A percentile compares a stretch with the other conserved stretches of the same genome.
Conservation (phyloP, 2,329 filamentous ascomycete genomes). For the Xylariaceae sp. region DNA sequence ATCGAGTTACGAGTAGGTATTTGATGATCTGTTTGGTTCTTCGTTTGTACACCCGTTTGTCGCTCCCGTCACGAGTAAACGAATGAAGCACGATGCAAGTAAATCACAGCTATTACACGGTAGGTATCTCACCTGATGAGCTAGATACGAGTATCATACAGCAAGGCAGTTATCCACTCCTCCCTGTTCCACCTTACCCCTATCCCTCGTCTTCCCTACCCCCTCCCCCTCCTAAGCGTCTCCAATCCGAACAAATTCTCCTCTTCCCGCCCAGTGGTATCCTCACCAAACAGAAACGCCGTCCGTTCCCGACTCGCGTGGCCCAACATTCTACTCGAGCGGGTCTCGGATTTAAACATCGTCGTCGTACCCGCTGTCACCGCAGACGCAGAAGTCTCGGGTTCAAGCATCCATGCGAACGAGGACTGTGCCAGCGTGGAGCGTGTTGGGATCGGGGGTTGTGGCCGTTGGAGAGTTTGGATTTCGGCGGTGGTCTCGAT, state of each 20-base stretch:
- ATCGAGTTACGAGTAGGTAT: too few species aligned
- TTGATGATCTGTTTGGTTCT: too few species aligned
- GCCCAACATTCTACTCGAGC: constrained; percentile 38
- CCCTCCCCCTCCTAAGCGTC: constrained; percentile 22
- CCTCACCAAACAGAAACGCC: constrained; percentile 56
- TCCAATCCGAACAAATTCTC: constrained; percentile 54
- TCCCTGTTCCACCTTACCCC: not conserved
- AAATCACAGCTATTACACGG: too few species aligned
- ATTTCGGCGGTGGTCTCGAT: constrained; percentile 11
- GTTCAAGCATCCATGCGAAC: constrained; percentile 74
- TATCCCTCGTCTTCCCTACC: not conserved
- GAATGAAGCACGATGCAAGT: too few species aligned
- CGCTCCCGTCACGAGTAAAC: not conserved
- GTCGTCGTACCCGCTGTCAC: constrained; percentile 18
- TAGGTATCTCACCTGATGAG: too few species aligned
- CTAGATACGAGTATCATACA: too few species aligned
- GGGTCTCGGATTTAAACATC: constrained; percentile 13
- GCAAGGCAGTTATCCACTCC: not conserved
- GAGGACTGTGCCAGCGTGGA: constrained; percentile 67
- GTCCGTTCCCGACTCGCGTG: constrained; percentile 50
- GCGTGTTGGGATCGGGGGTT: constrained; percentile 50
- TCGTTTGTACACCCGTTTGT: not conserved
- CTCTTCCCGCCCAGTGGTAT: constrained; percentile 34
- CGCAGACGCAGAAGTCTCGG: constrained; percentile 34
- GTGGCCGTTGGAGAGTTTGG: constrained; percentile 31